Conservation (phyloP, 2,329 filamentous ascomycete species). For the Pseudogymnoascus sp. region DNA sequence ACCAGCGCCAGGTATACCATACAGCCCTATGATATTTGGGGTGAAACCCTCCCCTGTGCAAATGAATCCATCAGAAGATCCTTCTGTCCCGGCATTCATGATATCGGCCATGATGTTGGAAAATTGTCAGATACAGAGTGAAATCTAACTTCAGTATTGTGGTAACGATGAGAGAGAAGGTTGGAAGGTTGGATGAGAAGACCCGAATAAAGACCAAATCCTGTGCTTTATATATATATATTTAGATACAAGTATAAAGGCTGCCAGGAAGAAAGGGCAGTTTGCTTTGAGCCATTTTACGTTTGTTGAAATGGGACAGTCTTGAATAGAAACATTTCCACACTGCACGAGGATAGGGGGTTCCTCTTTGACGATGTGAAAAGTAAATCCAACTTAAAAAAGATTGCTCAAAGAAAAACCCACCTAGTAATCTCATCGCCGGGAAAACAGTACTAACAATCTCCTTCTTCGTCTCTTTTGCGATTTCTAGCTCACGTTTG, state of each 20-base stretch:
- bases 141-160: not conserved
- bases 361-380: not conserved
- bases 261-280: not conserved
- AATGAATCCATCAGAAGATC: not conserved
- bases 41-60: constrained; percentile 20
- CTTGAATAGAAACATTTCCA: not conserved
- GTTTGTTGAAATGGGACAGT: not conserved
- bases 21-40: constrained; percentile 45
- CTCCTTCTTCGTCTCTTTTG: not conserved
- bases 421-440: not conserved
- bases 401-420: not conserved
- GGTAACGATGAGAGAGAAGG: not conserved
- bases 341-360: not conserved
- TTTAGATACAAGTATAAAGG: no score
- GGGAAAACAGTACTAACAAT: not conserved
- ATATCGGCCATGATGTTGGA: not conserved
- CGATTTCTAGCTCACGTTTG: not conserved
- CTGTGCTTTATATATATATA: no score
- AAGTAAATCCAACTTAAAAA: not conserved
- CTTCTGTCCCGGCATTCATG: not conserved
- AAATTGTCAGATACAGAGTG: not conserved
- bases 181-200: not conserved
- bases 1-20: constrained; percentile 49
- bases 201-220: no score
- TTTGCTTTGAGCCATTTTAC: not conserved